These are phyloP conservation scores for Lizonia empirigonia DNA, from an alignment of 2,329 filamentous ascomycete genomes.

Conservation along the genomic window DNA sequence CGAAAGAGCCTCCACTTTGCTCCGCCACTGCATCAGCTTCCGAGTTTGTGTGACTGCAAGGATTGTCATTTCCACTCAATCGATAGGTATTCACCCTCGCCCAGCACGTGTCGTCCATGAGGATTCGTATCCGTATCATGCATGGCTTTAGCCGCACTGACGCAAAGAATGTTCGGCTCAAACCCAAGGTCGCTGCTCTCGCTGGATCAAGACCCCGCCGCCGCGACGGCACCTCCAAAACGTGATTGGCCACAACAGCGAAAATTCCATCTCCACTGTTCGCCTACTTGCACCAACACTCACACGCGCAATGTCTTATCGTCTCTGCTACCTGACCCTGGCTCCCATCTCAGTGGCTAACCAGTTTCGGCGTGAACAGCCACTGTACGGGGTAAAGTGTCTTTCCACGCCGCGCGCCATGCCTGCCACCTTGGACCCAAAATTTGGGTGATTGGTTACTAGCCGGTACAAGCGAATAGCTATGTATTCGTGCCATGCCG, in stretches of 20 bases:
- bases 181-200: constrained; percentile 18
- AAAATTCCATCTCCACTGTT: constrained; percentile 19
- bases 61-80: constrained; percentile 4
- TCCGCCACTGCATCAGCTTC: constrained; percentile 20
- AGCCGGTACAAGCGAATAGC: constrained; percentile 33
- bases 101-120: not conserved
- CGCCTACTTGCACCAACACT: constrained; percentile 22
- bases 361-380: constrained; percentile 31
- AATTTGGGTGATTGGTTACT: constrained; percentile 35
- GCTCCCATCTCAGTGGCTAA: constrained; percentile 39
- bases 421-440: constrained; percentile 25
- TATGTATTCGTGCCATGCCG: constrained; percentile 42
- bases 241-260: constrained; percentile 4
- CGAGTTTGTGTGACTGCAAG: constrained; percentile 23
- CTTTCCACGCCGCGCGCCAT: constrained; percentile 29
- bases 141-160: constrained; percentile 35
- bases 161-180: constrained; percentile 7
- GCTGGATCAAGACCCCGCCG: not conserved
- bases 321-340: constrained; percentile 33
- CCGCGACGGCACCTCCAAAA: not conserved
- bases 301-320: constrained; percentile 35
- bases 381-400: constrained; percentile 35
- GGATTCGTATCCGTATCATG: constrained; percentile 27
- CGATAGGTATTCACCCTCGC: not conserved
- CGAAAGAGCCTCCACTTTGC: not conserved